Evolutionary conservation across 2,329 filamentous ascomycete genomes (phyloP).

Genomic region (Dactylellina sp.): DNA sequence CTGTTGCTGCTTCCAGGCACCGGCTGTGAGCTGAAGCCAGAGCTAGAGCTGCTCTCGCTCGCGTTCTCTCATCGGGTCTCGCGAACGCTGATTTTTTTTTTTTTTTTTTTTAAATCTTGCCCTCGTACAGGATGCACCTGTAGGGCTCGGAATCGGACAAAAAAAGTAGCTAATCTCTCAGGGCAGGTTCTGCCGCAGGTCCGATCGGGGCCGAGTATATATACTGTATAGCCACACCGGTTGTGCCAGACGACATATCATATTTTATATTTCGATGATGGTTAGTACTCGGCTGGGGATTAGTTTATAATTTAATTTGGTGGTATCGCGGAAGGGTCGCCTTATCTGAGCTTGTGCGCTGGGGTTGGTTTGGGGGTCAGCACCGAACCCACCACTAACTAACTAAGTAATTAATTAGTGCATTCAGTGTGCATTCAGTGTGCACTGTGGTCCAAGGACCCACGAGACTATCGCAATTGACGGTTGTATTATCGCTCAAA

Average conservation of each 20-base stretch:
- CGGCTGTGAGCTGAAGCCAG: no score
- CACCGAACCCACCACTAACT: no score
- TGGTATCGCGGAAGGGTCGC: neutral
- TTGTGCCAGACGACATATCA: no score
- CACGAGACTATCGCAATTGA: conserved; percentile 22
- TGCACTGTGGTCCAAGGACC: no score
- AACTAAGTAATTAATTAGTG: no score
- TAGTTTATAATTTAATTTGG: no score
- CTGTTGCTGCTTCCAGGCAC: conserved; percentile 42
- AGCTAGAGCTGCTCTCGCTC: conserved; percentile 18
- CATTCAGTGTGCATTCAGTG: no score
- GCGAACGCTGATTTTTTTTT: no score
- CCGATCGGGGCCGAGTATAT: conserved; percentile 32
- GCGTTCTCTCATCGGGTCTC: no score
- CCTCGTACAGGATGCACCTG: conserved; percentile 2
- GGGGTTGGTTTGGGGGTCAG: conserved; percentile 45
- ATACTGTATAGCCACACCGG: conserved; percentile 3
- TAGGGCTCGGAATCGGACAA: conserved; percentile 13
- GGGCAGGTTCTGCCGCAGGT: no score
- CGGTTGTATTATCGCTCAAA: no score
- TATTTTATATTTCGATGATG: neutral
- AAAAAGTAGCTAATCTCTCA: no score
- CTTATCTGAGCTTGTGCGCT: conserved; percentile 8
- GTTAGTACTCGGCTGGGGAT: neutral
- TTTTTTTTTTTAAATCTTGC: conserved; percentile 13